Conservation (phyloP, 2,329 filamentous ascomycete species). For the Xylariaceae sp. region DNA sequence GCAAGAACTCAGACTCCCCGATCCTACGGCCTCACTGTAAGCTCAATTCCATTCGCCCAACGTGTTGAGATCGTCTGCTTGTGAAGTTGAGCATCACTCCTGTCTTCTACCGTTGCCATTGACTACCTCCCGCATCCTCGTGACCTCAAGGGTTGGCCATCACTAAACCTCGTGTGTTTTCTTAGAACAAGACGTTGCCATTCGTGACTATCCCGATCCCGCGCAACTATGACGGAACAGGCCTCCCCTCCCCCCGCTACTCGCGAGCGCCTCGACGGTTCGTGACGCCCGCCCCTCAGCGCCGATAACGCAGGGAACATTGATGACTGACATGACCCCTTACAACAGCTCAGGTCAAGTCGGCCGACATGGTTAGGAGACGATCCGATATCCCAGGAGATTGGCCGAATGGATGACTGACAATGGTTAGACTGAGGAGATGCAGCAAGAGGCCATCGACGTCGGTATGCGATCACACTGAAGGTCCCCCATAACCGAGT, state of each 20-base stretch:
- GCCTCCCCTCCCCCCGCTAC: constrained; percentile 27
- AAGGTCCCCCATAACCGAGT: neutral
- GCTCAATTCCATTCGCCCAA: too few species aligned
- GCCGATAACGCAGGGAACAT: neutral
- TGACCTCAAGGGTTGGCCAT: neutral
- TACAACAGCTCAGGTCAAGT: constrained; percentile 83
- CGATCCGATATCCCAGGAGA: neutral
- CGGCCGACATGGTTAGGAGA: constrained; percentile 84
- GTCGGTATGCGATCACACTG: constrained; percentile 62
- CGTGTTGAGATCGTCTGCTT: too few species aligned
- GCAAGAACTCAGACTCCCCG: too few species aligned
- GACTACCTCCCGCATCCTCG: neutral
- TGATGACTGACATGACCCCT: constrained; percentile 17
- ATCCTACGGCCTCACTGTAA: too few species aligned
- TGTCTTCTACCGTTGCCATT: too few species aligned
- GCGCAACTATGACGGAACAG: constrained; percentile 27
- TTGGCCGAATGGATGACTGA: constrained; percentile 14
- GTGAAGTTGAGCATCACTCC: too few species aligned
- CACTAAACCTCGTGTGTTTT: neutral
- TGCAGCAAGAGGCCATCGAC: constrained; percentile 94
- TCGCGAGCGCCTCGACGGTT: constrained; percentile 34
- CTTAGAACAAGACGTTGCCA: constrained; percentile 4
- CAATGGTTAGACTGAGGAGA: constrained; percentile 73
- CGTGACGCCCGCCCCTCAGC: constrained; percentile 14
- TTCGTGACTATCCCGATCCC: neutral